Conservation (phyloP, 768 basidiomycete species). For the Filobasidium floriforme region DNA sequence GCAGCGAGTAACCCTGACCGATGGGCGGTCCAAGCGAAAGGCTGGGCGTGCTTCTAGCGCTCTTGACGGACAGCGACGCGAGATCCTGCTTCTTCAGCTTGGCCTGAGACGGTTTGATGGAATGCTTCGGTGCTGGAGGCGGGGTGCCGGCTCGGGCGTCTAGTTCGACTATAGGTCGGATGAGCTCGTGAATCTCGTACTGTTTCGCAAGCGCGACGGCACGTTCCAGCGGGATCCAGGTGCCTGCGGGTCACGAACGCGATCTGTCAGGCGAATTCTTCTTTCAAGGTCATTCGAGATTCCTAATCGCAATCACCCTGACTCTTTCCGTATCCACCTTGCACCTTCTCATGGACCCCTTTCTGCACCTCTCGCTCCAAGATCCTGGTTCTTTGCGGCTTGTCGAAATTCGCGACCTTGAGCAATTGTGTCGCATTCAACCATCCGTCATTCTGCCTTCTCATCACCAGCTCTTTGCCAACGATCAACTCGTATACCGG, state of each 20-base stretch:
- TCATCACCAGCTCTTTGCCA: constrained; percentile 80
- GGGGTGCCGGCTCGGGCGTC: constrained; percentile 78
- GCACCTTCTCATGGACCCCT: constrained; percentile 97
- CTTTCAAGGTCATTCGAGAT: not conserved
- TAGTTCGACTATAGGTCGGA: constrained; percentile 92
- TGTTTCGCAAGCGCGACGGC: constrained; percentile 79
- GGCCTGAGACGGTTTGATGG: constrained; percentile 60
- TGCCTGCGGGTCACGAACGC: constrained; percentile 54
- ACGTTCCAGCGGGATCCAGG: constrained; percentile 94
- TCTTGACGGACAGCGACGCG: not conserved
- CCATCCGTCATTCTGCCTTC: constrained; percentile 90
- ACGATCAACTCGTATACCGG: constrained; percentile 45
- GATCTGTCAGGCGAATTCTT: not conserved
- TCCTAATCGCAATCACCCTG: constrained; percentile 59
- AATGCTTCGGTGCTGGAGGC: constrained; percentile 81
- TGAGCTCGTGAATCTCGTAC: constrained; percentile 77
- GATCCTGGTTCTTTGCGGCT: constrained; percentile 93
- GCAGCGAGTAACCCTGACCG: constrained; percentile 21
- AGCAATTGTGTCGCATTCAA: constrained; percentile 93
- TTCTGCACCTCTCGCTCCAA: constrained; percentile 97
- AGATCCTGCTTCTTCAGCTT: constrained; percentile 41
- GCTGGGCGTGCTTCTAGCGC: not conserved
- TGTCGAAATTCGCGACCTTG: constrained; percentile 98
- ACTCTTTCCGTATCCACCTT: constrained; percentile 98
- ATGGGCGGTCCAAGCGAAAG: constrained; percentile 6